Conservation (phyloP, 2,329 filamentous ascomycete genomes). For the Fusarium chaquense region DNA sequence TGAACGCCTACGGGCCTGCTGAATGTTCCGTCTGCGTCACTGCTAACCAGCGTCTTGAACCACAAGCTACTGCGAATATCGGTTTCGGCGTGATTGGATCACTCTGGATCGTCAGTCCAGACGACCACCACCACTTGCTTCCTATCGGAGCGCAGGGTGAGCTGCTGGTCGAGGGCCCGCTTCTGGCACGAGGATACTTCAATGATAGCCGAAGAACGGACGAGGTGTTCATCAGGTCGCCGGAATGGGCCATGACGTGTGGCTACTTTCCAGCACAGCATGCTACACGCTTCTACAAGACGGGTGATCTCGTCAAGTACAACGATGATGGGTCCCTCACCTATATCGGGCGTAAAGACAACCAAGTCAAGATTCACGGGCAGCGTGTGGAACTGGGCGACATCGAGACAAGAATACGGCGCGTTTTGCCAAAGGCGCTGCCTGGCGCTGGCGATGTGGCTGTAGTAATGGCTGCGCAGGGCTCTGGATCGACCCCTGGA, state of each 20-base stretch:
- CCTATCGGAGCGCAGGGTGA: slow-evolving; percentile 24
- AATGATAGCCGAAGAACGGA: slow-evolving; percentile 56
- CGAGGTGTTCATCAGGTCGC: slow-evolving; percentile 3
- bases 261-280: slow-evolving; percentile 8
- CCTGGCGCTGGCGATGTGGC: slow-evolving; percentile 10
- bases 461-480: slow-evolving; percentile 5
- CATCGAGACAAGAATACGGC: slow-evolving; percentile 33
- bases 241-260: slow-evolving; percentile 2
- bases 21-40: slow-evolving; percentile 6
- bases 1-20: slow-evolving; percentile 10
- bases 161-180: slow-evolving; percentile 22
- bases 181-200: slow-evolving; percentile 21
- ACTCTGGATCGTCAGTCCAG: slow-evolving; percentile 18
- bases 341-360: slow-evolving; percentile 42
- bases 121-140: slow-evolving; percentile 24
- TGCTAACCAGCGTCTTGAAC: slow-evolving; percentile 6
- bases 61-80: slow-evolving; percentile 6
- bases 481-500: slow-evolving; percentile 1
- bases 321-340: slow-evolving; percentile 28
- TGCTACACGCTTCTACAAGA: slow-evolving; percentile 30
- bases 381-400: slow-evolving; percentile 46
- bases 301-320: slow-evolving; percentile 35
- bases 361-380: slow-evolving; percentile 46
- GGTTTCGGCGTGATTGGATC: slow-evolving; percentile 14
- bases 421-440: neutral